Conservation (phyloP, 345 rosid species). For the Eucalyptus pumila region DNA sequence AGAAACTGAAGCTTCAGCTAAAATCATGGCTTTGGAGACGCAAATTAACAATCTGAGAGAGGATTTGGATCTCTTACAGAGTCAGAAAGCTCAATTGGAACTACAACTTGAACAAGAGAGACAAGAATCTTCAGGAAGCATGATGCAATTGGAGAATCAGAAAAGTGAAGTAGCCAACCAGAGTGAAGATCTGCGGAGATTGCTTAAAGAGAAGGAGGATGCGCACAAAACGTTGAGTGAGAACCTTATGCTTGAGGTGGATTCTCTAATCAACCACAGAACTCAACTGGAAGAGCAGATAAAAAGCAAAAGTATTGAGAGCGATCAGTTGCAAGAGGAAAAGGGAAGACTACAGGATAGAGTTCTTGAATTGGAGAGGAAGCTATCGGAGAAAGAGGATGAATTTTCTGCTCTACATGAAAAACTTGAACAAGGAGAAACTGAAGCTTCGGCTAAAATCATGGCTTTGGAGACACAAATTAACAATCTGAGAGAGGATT, state of each 20-base stretch:
- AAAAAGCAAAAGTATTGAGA: constrained; percentile 15
- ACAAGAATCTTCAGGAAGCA: constrained; percentile 26
- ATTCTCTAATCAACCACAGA: constrained; percentile 30
- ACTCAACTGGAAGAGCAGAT: constrained; percentile 34
- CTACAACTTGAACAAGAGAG: constrained; percentile 40
- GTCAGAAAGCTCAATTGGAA: constrained; percentile 22
- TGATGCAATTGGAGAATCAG: constrained; percentile 26
- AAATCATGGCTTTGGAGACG: constrained; percentile 17
- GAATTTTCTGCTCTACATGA: constrained; percentile 33
- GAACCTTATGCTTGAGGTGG: constrained; percentile 23
- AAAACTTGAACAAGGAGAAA: constrained; percentile 12
- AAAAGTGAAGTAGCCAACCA: constrained; percentile 13
- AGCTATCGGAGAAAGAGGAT: constrained; percentile 13
- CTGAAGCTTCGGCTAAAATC: constrained; percentile 35
- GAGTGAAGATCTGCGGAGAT: constrained; percentile 35
- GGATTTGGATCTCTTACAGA: constrained; percentile 35
- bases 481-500: constrained; percentile 30
- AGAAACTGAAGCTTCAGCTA: constrained; percentile 22
- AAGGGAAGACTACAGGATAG: constrained; percentile 10
- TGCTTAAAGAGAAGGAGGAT: constrained; percentile 28
- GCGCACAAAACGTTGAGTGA: constrained; percentile 20
- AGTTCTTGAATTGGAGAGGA: constrained; percentile 18
- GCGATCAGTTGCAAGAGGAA: constrained; percentile 26
- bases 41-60: constrained; percentile 27
- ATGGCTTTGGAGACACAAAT: constrained; percentile 22